phyloP scores from a whole-genome alignment of 2,329 filamentous ascomycete genomes.

The Hirsutella thompsonii region DNA sequence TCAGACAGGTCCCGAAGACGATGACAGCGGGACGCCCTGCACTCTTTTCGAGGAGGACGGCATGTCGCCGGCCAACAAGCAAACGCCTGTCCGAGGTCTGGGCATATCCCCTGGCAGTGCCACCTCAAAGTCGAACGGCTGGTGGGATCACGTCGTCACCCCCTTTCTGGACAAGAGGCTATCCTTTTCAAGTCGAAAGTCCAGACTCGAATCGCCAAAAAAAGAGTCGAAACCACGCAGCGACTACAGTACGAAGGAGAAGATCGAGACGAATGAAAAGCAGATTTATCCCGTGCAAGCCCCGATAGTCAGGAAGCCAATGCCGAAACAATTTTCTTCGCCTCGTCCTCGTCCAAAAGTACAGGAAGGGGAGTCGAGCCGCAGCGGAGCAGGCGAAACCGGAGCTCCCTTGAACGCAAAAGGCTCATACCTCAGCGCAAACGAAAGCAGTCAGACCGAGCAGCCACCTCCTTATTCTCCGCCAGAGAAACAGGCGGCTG shows the following conservation, averaged over 20 bases:
- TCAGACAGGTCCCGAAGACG: conserved; percentile 25
- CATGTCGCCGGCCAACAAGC: conserved; percentile 24
- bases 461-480: conserved; percentile 45
- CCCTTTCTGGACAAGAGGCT: conserved; percentile 43
- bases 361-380: neutral
- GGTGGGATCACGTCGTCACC: conserved; percentile 68
- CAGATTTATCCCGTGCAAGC: conserved; percentile 12
- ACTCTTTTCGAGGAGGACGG: conserved; percentile 63
- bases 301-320: conserved; percentile 23
- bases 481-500: conserved; percentile 22
- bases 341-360: conserved; percentile 10
- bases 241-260: conserved; percentile 6
- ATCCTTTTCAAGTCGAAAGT: conserved; percentile 27
- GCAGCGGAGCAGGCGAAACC: conserved; percentile 1
- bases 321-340: conserved; percentile 20
- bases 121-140: conserved; percentile 49
- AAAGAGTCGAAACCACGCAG: conserved; percentile 23
- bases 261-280: conserved; percentile 6
- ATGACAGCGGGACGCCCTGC: conserved; percentile 42
- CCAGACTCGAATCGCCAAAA: conserved; percentile 17
- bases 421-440: conserved; percentile 19
- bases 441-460: conserved; percentile 23
- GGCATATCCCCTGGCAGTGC: conserved; percentile 33
- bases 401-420: conserved; percentile 20
- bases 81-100: conserved; percentile 22